phyloP scores from a whole-genome alignment of 192 early-diverging fungal genomes.

The Lobosporangium transversale region DNA sequence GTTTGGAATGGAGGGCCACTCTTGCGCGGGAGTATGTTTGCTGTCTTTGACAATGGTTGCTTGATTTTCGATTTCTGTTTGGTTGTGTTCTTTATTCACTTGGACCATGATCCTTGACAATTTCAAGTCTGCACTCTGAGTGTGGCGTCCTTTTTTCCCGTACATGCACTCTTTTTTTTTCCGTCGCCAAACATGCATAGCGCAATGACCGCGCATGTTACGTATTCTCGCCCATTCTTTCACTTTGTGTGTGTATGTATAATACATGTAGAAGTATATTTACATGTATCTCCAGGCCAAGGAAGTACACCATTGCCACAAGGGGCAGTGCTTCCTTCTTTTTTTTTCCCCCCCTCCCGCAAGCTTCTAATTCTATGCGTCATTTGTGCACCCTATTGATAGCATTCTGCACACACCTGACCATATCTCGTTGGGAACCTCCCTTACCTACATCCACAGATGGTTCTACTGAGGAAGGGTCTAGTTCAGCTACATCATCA shows the following conservation, averaged over 20 bases:
- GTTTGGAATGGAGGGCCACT: background rate
- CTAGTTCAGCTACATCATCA: background rate
- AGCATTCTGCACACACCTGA: slow-evolving; percentile 49
- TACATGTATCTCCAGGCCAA: background rate
- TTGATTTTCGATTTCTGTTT: slow-evolving; percentile 21
- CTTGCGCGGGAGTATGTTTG: background rate
- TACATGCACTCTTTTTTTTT: background rate
- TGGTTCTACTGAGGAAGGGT: background rate
- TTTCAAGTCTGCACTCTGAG: background rate
- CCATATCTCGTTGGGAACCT: slow-evolving; percentile 41
- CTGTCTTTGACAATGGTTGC: background rate
- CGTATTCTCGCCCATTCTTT: too few species aligned
- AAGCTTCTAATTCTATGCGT: background rate
- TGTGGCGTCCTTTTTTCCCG: slow-evolving; percentile 9
- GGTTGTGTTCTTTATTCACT: slow-evolving; percentile 26
- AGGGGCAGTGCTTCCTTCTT: slow-evolving; percentile 2
- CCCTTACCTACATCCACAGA: background rate
- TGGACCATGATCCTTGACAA: background rate
- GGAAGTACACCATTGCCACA: too few species aligned
- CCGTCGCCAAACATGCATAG: background rate
- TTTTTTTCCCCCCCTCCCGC: slow-evolving; percentile 4
- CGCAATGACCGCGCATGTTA: background rate
- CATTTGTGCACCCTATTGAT: slow-evolving; percentile 17
- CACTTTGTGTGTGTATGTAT: too few species aligned
- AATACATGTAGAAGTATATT: too few species aligned